Evolutionary conservation across 805 yeast genomes (phyloP).

Genomic region (Ogataea allantospora): DNA sequence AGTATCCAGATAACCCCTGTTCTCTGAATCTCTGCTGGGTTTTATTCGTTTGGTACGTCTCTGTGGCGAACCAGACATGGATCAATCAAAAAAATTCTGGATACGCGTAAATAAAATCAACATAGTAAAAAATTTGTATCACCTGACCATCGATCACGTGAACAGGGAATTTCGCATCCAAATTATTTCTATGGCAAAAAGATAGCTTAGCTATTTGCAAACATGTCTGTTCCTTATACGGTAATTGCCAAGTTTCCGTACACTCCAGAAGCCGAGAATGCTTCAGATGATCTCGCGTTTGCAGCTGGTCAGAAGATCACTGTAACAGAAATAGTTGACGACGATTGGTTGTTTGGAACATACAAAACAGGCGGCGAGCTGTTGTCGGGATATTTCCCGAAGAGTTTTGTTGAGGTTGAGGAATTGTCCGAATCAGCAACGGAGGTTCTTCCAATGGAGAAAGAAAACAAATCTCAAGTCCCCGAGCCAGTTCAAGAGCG

Average conservation of each 20-base stretch:
- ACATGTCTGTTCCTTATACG: slow-evolving; percentile 29
- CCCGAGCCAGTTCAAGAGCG: too few species aligned
- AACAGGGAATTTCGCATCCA: neutral
- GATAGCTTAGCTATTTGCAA: neutral
- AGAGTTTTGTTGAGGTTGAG: slow-evolving; percentile 62
- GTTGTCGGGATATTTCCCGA: slow-evolving; percentile 81
- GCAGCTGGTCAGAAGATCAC: slow-evolving; percentile 63
- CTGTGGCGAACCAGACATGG: slow-evolving; percentile 15
- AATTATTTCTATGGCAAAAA: slow-evolving; percentile 1
- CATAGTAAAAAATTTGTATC: too few species aligned
- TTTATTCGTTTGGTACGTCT: slow-evolving; percentile 10
- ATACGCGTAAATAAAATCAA: neutral
- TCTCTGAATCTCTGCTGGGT: slow-evolving; percentile 4
- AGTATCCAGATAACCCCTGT: neutral
- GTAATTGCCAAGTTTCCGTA: slow-evolving; percentile 33
- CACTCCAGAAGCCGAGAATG: slow-evolving; percentile 45
- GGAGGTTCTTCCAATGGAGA: too few species aligned
- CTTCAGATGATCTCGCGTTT: slow-evolving; percentile 81
- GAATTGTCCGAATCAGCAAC: slow-evolving; percentile 8
- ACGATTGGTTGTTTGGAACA: slow-evolving; percentile 84
- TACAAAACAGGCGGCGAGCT: slow-evolving; percentile 44
- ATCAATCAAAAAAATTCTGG: slow-evolving; percentile 6
- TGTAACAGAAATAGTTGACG: slow-evolving; percentile 81
- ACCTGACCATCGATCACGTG: too few species aligned
- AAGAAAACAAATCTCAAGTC: too few species aligned